These are phyloP conservation scores for Rosa lucieae DNA, from an alignment of 306 rosid species.

Conservation along the genomic window DNA sequence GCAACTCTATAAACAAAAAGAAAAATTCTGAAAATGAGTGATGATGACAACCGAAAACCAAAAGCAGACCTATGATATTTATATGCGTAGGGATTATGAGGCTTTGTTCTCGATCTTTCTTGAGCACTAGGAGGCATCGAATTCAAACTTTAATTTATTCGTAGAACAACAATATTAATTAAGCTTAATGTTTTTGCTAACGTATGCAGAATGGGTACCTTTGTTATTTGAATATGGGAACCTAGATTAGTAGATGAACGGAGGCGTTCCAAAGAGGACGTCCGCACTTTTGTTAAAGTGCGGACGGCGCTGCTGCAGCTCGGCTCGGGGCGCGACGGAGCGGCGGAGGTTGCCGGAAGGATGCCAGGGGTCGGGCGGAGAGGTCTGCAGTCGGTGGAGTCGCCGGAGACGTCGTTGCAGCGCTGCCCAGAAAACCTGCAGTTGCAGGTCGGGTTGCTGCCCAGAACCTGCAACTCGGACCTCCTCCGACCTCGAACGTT, in stretches of 20 bases:
- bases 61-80: neutral
- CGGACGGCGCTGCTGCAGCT: no score
- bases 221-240: neutral
- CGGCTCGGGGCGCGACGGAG: no score
- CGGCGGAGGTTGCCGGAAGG: no score
- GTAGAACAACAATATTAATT: neutral
- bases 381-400: no score
- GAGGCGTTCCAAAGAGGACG: no score
- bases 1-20: neutral
- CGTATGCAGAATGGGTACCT: neutral
- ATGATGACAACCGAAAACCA: conserved; percentile 2
- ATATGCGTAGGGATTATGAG: neutral
- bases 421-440: no score
- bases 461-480: no score
- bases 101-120: neutral
- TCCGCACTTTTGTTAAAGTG: no score
- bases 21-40: neutral
- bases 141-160: neutral
- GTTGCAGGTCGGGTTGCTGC: no score
- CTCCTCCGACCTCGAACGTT: no score
- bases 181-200: neutral
- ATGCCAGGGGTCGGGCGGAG: no score
- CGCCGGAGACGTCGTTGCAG: no score
- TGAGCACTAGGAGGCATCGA: neutral
- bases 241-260: neutral